Conservation (phyloP, 2,329 filamentous ascomycete species). For the Scleromitrula shiraiana region DNA sequence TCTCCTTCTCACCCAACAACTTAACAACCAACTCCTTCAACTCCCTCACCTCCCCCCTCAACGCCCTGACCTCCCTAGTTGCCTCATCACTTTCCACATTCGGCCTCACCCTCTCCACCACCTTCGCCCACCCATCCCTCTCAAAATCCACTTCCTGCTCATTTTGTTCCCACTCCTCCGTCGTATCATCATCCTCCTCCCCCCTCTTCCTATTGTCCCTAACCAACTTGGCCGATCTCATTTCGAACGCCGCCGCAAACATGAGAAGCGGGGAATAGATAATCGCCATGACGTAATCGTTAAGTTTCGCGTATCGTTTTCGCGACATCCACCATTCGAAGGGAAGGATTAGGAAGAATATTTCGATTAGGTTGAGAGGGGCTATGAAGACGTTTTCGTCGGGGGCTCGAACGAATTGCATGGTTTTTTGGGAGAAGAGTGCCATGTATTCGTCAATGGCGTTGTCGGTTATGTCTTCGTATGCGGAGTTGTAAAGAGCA, state of each 20-base stretch:
- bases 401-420: constrained; percentile 92
- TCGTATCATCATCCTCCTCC: constrained; percentile 80
- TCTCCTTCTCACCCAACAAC: constrained; percentile 17
- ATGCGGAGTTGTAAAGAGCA: constrained; percentile 92
- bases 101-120: constrained; percentile 64
- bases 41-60: constrained; percentile 50
- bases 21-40: constrained; percentile 37
- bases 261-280: constrained; percentile 81
- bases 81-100: constrained; percentile 75
- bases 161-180: constrained; percentile 92
- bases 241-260: constrained; percentile 67
- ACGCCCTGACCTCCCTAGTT: constrained; percentile 57
- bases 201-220: constrained; percentile 66
- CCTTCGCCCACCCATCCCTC: constrained; percentile 76
- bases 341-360: constrained; percentile 67
- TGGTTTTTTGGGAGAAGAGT: constrained; percentile 86
- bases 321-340: constrained; percentile 95
- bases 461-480: constrained; percentile 75
- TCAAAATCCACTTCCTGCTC: constrained; percentile 67
- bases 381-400: constrained; percentile 98
- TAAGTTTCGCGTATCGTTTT: constrained; percentile 66
- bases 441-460: constrained; percentile 94
- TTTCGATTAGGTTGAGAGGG: constrained; percentile 88
- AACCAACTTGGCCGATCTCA: constrained; percentile 56
- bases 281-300: constrained; percentile 79